Conservation (phyloP, 176 grass and related monocot genomes). For the Triticum turgidum region DNA sequence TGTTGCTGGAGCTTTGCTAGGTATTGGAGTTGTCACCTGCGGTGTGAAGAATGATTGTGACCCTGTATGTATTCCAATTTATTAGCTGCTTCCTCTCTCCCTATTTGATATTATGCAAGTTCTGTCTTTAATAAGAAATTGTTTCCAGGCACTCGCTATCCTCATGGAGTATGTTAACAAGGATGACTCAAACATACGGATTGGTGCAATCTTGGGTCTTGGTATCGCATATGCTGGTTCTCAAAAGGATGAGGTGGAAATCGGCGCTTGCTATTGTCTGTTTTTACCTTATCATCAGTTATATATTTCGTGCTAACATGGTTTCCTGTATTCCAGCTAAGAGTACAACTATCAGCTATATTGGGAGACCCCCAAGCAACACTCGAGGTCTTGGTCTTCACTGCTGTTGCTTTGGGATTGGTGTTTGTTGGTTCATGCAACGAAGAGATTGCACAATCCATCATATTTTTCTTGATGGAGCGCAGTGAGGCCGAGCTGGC, state of each 20-base stretch:
- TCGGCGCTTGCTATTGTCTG: not conserved
- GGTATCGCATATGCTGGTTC: slow-evolving; percentile 97
- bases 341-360: slow-evolving; percentile 59
- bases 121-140: not conserved
- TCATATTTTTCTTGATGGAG: slow-evolving; percentile 94
- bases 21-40: slow-evolving; percentile 87
- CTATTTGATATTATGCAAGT: not conserved
- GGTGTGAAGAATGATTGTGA: slow-evolving; percentile 97
- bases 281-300: not conserved
- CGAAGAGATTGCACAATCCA: slow-evolving; percentile 94
- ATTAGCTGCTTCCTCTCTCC: not conserved
- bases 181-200: slow-evolving; percentile 82
- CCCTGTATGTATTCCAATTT: slow-evolving; percentile 55
- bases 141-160: slow-evolving; percentile 75
- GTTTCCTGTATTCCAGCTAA: slow-evolving; percentile 57
- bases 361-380: slow-evolving; percentile 81
- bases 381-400: slow-evolving; percentile 87
- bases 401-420: slow-evolving; percentile 80
- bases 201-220: slow-evolving; percentile 92
- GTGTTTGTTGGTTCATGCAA: slow-evolving; percentile 97
- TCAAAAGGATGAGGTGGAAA: slow-evolving; percentile 81
- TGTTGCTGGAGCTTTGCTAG: slow-evolving; percentile 89
- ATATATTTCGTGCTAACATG: slow-evolving; percentile 31
- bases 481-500: slow-evolving; percentile 76
- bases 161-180: slow-evolving; percentile 90